Conservation (phyloP, 768 basidiomycete genomes). For the Boletales sp. region DNA sequence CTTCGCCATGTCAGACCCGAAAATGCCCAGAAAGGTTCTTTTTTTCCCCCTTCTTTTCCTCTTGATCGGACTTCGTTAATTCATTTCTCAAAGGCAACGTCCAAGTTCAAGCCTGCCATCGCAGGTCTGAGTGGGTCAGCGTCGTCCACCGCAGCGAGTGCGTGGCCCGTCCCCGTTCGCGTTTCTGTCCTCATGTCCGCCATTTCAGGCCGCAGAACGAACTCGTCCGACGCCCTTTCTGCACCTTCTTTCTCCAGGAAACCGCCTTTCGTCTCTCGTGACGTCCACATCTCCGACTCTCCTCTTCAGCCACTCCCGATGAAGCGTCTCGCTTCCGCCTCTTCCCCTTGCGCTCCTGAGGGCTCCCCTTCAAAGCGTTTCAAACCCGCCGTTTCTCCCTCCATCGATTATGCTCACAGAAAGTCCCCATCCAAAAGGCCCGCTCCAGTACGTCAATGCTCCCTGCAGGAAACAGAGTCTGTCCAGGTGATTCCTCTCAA, state of each 20-base stretch:
- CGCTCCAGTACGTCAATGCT: conserved; percentile 6
- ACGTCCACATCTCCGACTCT: conserved; percentile 13
- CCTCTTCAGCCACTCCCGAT: conserved; percentile 14
- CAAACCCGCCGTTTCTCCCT: conserved; percentile 14
- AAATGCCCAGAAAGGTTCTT: conserved; percentile 11
- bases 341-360: background rate
- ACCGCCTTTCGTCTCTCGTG: background rate
- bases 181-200: conserved; percentile 3
- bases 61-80: background rate
- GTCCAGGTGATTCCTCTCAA: conserved; percentile 25
- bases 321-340: conserved; percentile 32
- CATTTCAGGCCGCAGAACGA: conserved; percentile 23
- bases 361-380: conserved; percentile 31
- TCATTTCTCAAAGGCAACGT: conserved; percentile 11
- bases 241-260: conserved; percentile 42
- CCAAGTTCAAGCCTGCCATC: conserved; percentile 47
- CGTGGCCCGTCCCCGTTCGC: background rate
- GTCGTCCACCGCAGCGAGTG: conserved; percentile 6
- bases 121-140: background rate
- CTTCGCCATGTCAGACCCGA: conserved; percentile 5
- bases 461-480: conserved; percentile 13
- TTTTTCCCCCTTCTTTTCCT: too few relatives aligned
- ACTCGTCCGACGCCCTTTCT: conserved; percentile 34
- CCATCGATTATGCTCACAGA: conserved; percentile 26
- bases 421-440: conserved; percentile 7